Conservation (phyloP, 2,329 filamentous ascomycete species). For the Pseudogymnoascus sp. region DNA sequence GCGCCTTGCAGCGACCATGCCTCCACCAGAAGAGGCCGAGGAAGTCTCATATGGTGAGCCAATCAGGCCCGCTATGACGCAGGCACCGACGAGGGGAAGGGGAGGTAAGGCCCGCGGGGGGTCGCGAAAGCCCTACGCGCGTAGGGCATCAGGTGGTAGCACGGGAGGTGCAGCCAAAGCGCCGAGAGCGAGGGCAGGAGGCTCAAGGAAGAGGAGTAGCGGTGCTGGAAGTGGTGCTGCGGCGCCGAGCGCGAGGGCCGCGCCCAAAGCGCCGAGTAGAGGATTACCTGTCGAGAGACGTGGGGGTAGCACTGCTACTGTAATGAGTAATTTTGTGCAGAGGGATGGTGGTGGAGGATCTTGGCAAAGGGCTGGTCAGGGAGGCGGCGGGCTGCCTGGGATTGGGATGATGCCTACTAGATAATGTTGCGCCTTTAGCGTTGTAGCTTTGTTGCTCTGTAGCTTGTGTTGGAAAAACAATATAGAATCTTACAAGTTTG, state of each 20-base stretch:
- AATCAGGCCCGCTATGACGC: neutral
- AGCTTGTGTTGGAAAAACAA: neutral
- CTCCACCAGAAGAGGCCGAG: neutral
- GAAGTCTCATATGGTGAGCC: neutral
- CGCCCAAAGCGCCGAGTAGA: neutral
- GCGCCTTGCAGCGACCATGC: neutral
- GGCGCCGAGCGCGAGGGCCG: neutral
- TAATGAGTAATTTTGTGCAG: slow-evolving; percentile 9
- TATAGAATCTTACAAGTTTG: neutral
- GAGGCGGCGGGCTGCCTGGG: neutral
- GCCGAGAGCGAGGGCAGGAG: neutral
- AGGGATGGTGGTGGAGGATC: neutral
- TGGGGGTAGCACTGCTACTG: neutral
- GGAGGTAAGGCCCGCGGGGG: neutral
- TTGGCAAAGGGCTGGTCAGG: neutral
- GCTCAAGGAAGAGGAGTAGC: neutral
- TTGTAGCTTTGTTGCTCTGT: neutral
- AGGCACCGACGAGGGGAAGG: neutral
- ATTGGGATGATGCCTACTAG: slow-evolving; percentile 11
- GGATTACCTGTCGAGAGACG: slow-evolving; percentile 1
- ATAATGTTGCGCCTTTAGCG: neutral
- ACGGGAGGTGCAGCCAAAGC: neutral
- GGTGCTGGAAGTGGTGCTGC: neutral
- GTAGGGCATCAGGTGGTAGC: neutral
- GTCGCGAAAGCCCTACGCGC: neutral